A percentile compares a stretch with the other conserved stretches of the same genome.
These are phyloP conservation scores for Saccharomycopsis sp. DNA, from an alignment of 805 yeast genomes.

Conservation along the genomic window DNA sequence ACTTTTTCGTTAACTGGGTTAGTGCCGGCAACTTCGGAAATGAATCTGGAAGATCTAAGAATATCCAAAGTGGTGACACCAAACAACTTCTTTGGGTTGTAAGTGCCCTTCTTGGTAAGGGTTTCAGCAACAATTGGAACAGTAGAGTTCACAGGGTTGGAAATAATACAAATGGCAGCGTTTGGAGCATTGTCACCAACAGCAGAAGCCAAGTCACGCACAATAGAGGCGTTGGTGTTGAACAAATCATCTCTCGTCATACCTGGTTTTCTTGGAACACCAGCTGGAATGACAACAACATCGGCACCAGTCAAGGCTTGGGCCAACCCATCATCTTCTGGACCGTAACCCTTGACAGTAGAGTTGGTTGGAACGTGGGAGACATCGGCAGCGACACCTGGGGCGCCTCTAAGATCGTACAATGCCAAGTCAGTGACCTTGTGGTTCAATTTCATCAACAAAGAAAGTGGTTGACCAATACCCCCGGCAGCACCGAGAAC, in stretches of 20 bases:
- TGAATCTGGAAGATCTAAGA: constrained; percentile 61
- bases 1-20: constrained; percentile 52
- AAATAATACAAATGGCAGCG: constrained; percentile 58
- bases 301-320: constrained; percentile 72
- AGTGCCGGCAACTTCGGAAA: constrained; percentile 49
- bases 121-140: constrained; percentile 81
- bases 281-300: constrained; percentile 82
- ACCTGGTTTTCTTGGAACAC: constrained; percentile 85
- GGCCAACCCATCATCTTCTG: constrained; percentile 56
- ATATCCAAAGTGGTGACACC: constrained; percentile 81
- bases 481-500: constrained; percentile 85
- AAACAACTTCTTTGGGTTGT: constrained; percentile 67
- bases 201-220: constrained; percentile 64
- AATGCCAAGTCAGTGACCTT: constrained; percentile 60
- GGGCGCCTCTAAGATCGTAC: constrained; percentile 67
- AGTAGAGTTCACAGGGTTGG: constrained; percentile 80
- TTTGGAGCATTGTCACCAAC: constrained; percentile 59
- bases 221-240: constrained; percentile 77
- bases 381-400: constrained; percentile 75
- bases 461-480: constrained; percentile 64
- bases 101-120: constrained; percentile 58
- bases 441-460: constrained; percentile 62
- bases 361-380: constrained; percentile 74
- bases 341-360: constrained; percentile 52
- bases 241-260: constrained; percentile 83